Evolutionary conservation across 495 filamentous ascomycete species (phyloP).

Genomic region (Penicillium arizonense): DNA sequence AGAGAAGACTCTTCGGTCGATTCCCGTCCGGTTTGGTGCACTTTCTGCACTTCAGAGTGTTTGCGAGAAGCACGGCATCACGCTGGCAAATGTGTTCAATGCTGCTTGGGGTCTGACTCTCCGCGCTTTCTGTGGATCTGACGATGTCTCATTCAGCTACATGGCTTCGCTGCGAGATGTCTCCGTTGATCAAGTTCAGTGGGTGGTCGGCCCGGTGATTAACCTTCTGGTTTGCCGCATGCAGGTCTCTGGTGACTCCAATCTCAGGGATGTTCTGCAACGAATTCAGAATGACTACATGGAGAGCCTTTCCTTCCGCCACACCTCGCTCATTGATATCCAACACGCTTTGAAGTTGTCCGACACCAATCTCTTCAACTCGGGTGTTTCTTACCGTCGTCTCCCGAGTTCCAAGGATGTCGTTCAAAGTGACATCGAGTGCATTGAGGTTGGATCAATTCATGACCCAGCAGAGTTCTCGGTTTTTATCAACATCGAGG

Average conservation of each 20-base stretch:
- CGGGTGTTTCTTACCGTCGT: conserved; percentile 45
- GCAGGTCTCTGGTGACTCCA: conserved; percentile 24
- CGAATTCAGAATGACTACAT: conserved; percentile 51
- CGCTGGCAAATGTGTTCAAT: conserved; percentile 51
- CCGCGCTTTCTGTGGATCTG: conserved; percentile 44
- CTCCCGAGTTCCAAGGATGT: conserved; percentile 25
- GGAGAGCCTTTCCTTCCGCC: conserved; percentile 44
- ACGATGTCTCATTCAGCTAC: conserved; percentile 56
- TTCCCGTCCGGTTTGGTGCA: conserved; percentile 31
- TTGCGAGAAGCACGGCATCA: conserved; percentile 49
- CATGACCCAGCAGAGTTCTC: conserved; percentile 58
- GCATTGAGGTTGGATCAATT: conserved; percentile 38
- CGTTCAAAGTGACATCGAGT: conserved; percentile 31
- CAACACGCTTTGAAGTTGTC: conserved; percentile 46
- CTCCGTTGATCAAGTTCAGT: conserved; percentile 42
- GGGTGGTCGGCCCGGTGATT: conserved; percentile 52
- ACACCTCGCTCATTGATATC: conserved; percentile 53
- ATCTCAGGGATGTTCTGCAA: conserved; percentile 31
- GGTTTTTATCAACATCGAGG: conserved; percentile 55
- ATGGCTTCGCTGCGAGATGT: conserved; percentile 51
- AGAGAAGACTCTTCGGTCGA: conserved; percentile 28
- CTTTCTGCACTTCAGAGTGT: conserved; percentile 33
- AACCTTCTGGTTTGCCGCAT: conserved; percentile 54
- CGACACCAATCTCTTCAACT: conserved; percentile 40
- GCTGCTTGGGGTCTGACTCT: conserved; percentile 54